phyloP scores from a whole-genome alignment of 495 filamentous ascomycete genomes.

The Sordaria brevicollis region DNA sequence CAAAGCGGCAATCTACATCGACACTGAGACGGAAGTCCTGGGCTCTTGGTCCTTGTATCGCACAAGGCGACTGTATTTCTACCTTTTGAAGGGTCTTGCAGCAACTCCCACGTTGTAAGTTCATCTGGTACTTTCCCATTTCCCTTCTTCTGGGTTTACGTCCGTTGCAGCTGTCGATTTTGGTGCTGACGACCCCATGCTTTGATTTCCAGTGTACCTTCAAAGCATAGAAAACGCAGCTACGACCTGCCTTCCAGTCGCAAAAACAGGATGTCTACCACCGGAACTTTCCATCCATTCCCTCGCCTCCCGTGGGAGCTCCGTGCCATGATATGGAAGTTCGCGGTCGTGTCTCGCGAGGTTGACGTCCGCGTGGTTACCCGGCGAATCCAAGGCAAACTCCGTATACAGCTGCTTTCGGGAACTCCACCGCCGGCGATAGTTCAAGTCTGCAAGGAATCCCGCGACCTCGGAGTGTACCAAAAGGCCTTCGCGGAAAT shows the following conservation, averaged over 20 bases:
- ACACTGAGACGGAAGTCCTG: too few species aligned
- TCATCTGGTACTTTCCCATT: too few species aligned
- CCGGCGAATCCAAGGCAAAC: not conserved
- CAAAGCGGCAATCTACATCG: too few species aligned
- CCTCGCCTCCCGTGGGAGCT: not conserved
- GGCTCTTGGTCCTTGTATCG: too few species aligned
- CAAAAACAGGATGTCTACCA: not conserved
- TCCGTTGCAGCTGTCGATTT: too few species aligned
- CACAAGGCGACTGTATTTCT: too few species aligned
- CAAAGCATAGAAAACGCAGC: not conserved
- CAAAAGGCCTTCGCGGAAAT: not conserved
- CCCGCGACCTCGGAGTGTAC: not conserved
- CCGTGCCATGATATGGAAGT: not conserved
- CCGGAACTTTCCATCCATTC: not conserved
- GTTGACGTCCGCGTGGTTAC: not conserved
- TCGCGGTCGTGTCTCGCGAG: not conserved
- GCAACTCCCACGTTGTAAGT: too few species aligned
- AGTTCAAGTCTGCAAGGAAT: not conserved
- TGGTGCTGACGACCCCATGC: not conserved
- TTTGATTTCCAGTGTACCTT: not conserved
- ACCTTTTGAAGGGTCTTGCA: too few species aligned
- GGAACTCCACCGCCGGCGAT: not conserved
- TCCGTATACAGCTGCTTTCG: not conserved
- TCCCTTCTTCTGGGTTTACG: too few species aligned
- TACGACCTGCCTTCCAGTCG: not conserved